A percentile compares a stretch with the other conserved stretches of the same genome.
Evolutionary conservation across 2,329 filamentous ascomycete species (phyloP).

Genomic region (Orbilia oligospora): DNA sequence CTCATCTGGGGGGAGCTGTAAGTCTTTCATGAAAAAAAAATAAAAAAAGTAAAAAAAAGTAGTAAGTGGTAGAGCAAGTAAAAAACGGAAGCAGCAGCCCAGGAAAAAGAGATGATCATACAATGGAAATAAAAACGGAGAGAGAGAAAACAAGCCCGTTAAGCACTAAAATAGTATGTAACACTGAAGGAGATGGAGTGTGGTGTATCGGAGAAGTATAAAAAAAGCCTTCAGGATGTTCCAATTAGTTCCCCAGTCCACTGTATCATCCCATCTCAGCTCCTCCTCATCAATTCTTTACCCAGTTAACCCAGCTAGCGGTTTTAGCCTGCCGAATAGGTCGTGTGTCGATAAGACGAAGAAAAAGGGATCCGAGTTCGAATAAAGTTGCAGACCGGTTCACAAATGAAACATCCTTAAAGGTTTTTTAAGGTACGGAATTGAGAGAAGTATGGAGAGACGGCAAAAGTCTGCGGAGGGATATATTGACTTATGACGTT

Average conservation of each 20-base stretch:
- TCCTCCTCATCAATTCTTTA: conserved; percentile 9
- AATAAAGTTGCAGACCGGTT: conserved; percentile 37
- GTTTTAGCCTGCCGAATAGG: conserved; percentile 35
- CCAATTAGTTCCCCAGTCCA: conserved; percentile 7
- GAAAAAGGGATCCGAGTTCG: conserved; percentile 30
- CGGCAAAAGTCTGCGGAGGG: conserved; percentile 52
- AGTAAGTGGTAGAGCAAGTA: conserved; percentile 53
- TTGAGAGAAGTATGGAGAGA: conserved; percentile 48
- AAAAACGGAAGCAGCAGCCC: conserved; percentile 55
- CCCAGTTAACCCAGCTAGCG: conserved; percentile 41
- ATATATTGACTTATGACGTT: conserved; percentile 60
- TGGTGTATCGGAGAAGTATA: conserved; percentile 21
- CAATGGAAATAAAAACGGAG: conserved; percentile 52
- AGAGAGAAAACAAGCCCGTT: conserved; percentile 50
- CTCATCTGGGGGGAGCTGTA: conserved; percentile 39
- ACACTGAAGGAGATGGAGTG: conserved; percentile 56
- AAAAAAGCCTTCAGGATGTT: conserved; percentile 14
- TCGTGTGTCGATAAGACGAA: conserved; percentile 28
- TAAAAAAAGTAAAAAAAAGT: conserved; percentile 56
- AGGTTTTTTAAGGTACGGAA: conserved; percentile 48
- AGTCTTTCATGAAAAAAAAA: conserved; percentile 57
- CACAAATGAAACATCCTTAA: conserved; percentile 49
- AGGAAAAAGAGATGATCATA: conserved; percentile 61
- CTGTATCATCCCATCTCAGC: conserved; percentile 11
- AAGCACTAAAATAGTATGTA: conserved; percentile 61